Conservation (phyloP, 441 rosid species). For the Pelargonium hybrid region DNA sequence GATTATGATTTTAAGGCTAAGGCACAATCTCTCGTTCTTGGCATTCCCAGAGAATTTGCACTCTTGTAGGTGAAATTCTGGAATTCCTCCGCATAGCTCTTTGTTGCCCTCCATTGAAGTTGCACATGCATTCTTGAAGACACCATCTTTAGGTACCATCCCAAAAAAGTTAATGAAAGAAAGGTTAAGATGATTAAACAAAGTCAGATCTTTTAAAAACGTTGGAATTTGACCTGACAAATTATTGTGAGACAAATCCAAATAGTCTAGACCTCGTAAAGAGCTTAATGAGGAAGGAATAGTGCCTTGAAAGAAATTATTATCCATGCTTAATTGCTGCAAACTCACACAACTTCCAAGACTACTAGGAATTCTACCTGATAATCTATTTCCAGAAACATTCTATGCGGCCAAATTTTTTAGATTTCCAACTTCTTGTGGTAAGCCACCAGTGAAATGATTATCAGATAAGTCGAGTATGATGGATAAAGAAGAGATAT, state of each 20-base stretch:
- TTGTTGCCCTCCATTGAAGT: conserved; percentile 13
- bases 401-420: background rate
- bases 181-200: conserved; percentile 7
- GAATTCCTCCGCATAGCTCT: conserved; percentile 24
- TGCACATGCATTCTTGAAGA: conserved; percentile 21
- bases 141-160: conserved; percentile 13
- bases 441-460: conserved; percentile 13
- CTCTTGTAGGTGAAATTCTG: conserved; percentile 11
- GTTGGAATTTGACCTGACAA: conserved; percentile 19
- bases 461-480: background rate
- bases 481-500: conserved; percentile 10
- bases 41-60: background rate
- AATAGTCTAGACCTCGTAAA: conserved; percentile 13
- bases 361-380: conserved; percentile 17
- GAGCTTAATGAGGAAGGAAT: conserved; percentile 13
- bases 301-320: conserved; percentile 20
- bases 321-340: conserved; percentile 12
- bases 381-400: conserved; percentile 13
- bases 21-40: background rate
- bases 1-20: background rate
- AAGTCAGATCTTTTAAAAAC: background rate
- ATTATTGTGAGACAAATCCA: conserved; percentile 21
- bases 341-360: conserved; percentile 15
- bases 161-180: conserved; percentile 22
- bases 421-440: conserved; percentile 4